A percentile compares a stretch with the other conserved stretches of the same genome.
phyloP scores from a whole-genome alignment of 106 monocot genomes.

The Allium cepa region DNA sequence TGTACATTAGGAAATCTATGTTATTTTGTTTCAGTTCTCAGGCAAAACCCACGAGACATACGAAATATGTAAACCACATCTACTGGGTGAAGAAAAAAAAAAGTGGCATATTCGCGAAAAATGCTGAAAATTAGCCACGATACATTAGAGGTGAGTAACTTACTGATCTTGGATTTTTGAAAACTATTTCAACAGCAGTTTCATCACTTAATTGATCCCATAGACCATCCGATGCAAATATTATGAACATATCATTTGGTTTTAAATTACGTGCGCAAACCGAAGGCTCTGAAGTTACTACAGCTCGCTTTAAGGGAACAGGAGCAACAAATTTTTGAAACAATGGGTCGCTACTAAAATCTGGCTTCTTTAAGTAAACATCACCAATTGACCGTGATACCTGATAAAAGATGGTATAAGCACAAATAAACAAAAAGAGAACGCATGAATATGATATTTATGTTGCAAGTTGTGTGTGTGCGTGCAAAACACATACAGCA shows the following conservation, averaged over 20 bases:
- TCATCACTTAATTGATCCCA: conserved; percentile 53
- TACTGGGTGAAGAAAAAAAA: too few species aligned
- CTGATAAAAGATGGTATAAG: conserved; percentile 4
- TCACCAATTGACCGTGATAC: conserved; percentile 55
- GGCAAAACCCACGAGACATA: too few species aligned
- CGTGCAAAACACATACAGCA: background rate
- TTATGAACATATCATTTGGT: conserved; percentile 35
- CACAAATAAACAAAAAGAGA: background rate
- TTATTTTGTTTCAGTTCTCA: too few species aligned
- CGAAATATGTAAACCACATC: too few species aligned
- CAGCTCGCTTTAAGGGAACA: conserved; percentile 34
- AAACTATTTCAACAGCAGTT: conserved; percentile 42
- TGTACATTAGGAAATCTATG: too few species aligned
- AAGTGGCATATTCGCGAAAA: too few species aligned
- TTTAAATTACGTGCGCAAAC: conserved; percentile 27
- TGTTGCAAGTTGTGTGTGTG: background rate
- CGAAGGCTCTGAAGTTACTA: conserved; percentile 42
- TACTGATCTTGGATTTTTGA: conserved; percentile 45
- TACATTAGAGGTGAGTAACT: background rate
- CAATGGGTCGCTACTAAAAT: conserved; percentile 40
- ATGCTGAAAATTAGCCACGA: too few species aligned
- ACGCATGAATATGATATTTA: background rate
- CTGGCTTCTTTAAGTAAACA: conserved; percentile 51
- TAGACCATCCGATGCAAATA: conserved; percentile 54
- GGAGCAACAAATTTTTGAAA: conserved; percentile 34